These are phyloP conservation scores for Cymbopogon flexuosus DNA, from an alignment of 202 grass and related monocot genomes.

Conservation along the genomic window DNA sequence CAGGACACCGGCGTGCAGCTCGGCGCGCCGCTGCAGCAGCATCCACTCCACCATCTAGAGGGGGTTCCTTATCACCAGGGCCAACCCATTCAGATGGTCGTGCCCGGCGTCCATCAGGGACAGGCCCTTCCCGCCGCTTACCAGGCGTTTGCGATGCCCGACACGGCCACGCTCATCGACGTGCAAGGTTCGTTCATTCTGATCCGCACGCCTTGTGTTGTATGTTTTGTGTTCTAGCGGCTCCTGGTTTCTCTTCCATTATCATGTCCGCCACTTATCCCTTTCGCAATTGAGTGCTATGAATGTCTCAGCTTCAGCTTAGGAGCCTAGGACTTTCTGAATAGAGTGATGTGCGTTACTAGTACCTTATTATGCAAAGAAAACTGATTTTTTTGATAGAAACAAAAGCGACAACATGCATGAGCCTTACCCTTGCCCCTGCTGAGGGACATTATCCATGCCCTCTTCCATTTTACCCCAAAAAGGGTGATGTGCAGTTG, in stretches of 20 bases:
- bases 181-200: conserved; percentile 29
- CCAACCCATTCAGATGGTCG: conserved; percentile 26
- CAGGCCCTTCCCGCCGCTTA: background rate
- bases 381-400: too few species aligned
- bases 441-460: too few species aligned
- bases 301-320: too few species aligned
- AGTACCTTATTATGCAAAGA: too few species aligned
- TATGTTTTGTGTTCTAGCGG: background rate
- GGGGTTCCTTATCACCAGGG: background rate
- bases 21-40: background rate
- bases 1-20: conserved; percentile 20
- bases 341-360: too few species aligned
- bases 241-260: too few species aligned
- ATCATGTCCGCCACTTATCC: too few species aligned
- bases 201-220: background rate
- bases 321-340: too few species aligned
- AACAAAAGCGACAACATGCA: too few species aligned
- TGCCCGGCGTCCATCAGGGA: background rate
- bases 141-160: conserved; percentile 33
- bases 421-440: too few species aligned
- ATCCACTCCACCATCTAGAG: conserved; percentile 14
- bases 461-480: too few species aligned
- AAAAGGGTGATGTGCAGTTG: background rate
- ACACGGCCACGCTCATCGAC: conserved; percentile 35
- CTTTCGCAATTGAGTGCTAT: too few species aligned